These are phyloP conservation scores for Venturiaceae sp. DNA, from an alignment of 2,329 filamentous ascomycete species.

Conservation along the genomic window DNA sequence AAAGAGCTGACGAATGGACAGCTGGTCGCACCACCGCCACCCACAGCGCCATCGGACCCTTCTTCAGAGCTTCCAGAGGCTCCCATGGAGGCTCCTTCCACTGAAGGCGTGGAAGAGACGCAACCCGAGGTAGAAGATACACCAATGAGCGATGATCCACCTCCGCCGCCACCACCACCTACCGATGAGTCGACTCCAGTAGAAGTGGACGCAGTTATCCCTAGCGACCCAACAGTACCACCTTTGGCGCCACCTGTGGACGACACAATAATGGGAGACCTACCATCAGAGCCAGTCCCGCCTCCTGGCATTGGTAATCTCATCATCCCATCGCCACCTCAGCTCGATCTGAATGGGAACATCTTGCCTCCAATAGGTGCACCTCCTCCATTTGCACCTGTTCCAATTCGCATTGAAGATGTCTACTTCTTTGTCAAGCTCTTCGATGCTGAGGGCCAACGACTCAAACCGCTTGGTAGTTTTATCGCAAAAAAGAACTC, in stretches of 20 bases:
- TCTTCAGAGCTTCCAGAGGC: background rate
- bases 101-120: background rate
- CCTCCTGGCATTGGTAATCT: background rate
- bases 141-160: slow-evolving; percentile 24
- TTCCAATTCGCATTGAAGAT: slow-evolving; percentile 14
- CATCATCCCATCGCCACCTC: slow-evolving; percentile 1
- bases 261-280: slow-evolving; percentile 24
- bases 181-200: background rate
- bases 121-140: slow-evolving; percentile 19
- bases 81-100: background rate
- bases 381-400: slow-evolving; percentile 16
- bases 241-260: slow-evolving; percentile 14
- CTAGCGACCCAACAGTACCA: slow-evolving; percentile 14
- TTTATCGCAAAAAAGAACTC: slow-evolving; percentile 21
- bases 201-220: slow-evolving; percentile 3
- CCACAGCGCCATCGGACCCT: slow-evolving; percentile 11
- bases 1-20: background rate
- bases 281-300: slow-evolving; percentile 1
- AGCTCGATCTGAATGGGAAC: background rate
- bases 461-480: slow-evolving; percentile 21
- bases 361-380: background rate
- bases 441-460: slow-evolving; percentile 26
- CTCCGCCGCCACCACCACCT: background rate
- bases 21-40: slow-evolving; percentile 14
- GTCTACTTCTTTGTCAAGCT: slow-evolving; percentile 31